A percentile compares a stretch with the other conserved stretches of the same genome.
phyloP scores from a whole-genome alignment of 2,329 filamentous ascomycete genomes.

The Monosporascus sp. region DNA sequence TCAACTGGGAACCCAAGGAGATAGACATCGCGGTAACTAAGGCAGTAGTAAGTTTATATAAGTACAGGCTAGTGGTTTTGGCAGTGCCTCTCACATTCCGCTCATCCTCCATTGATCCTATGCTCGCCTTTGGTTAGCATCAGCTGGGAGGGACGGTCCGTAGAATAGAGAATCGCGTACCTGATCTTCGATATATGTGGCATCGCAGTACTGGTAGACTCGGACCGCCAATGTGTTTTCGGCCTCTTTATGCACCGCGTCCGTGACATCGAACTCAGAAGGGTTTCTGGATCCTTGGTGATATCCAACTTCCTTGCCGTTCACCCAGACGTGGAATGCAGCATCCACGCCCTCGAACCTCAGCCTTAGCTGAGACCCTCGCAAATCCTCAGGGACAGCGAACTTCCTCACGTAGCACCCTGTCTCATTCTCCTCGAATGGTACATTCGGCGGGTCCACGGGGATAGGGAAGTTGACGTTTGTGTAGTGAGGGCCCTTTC shows the following conservation, averaged over 20 bases:
- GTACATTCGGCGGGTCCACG: slow-evolving; percentile 53
- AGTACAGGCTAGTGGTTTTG: neutral
- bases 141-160: neutral
- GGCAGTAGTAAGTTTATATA: neutral
- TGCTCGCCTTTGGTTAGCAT: neutral
- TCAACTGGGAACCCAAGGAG: slow-evolving; percentile 49
- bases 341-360: slow-evolving; percentile 60
- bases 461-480: slow-evolving; percentile 65
- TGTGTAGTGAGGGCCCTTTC: slow-evolving; percentile 60
- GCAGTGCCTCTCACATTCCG: slow-evolving; percentile 31
- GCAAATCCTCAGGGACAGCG: slow-evolving; percentile 33
- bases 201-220: slow-evolving; percentile 58
- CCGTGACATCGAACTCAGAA: slow-evolving; percentile 56
- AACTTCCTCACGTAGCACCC: slow-evolving; percentile 50
- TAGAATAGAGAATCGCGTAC: slow-evolving; percentile 9
- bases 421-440: slow-evolving; percentile 47
- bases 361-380: slow-evolving; percentile 42
- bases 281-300: slow-evolving; percentile 57
- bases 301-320: slow-evolving; percentile 54
- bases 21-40: slow-evolving; percentile 51
- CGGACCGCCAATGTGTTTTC: slow-evolving; percentile 48
- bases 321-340: slow-evolving; percentile 57
- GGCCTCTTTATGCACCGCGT: slow-evolving; percentile 29
- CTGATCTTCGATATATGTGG: slow-evolving; percentile 55
- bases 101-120: slow-evolving; percentile 57